Percentiles rank a stretch among this genome's conserved stretches.
These are phyloP conservation scores for Annulohypoxylon truncatum DNA, from an alignment of 2,329 filamentous ascomycete species.

Conservation along the genomic window DNA sequence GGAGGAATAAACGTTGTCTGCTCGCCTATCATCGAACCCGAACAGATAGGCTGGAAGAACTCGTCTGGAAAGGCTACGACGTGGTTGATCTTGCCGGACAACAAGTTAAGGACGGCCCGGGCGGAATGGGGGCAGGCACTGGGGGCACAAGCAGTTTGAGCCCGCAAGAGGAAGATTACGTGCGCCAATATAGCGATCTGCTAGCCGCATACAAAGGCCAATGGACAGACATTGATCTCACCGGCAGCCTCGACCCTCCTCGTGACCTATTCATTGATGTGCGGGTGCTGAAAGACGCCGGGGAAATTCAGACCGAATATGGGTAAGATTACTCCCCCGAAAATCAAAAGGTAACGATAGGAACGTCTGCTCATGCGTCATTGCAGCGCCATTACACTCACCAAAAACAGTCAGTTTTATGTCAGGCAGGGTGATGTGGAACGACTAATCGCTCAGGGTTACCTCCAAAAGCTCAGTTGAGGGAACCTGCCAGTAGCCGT, in stretches of 20 bases:
- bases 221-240: constrained; percentile 97
- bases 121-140: constrained; percentile 57
- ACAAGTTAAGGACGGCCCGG: constrained; percentile 59
- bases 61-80: constrained; percentile 92
- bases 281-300: constrained; percentile 92
- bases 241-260: constrained; percentile 93
- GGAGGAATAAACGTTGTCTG: constrained; percentile 94
- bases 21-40: constrained; percentile 93
- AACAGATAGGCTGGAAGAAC: constrained; percentile 90
- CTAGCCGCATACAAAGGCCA: constrained; percentile 97
- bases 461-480: constrained; percentile 90
- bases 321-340: constrained; percentile 69
- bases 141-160: constrained; percentile 80
- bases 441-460: constrained; percentile 91
- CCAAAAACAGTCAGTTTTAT: constrained; percentile 98
- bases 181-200: constrained; percentile 89
- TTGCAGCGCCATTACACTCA: constrained; percentile 87
- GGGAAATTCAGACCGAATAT: constrained; percentile 99
- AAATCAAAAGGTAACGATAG: not conserved
- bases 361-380: constrained; percentile 42
- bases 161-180: constrained; percentile 96
- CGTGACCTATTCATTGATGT: constrained; percentile 97
- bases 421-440: constrained; percentile 97
- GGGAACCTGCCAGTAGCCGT: not conserved
- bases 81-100: constrained; percentile 76